Evolutionary conservation across 2,329 filamentous ascomycete species (phyloP).

Genomic region (Passalora sequoiae): DNA sequence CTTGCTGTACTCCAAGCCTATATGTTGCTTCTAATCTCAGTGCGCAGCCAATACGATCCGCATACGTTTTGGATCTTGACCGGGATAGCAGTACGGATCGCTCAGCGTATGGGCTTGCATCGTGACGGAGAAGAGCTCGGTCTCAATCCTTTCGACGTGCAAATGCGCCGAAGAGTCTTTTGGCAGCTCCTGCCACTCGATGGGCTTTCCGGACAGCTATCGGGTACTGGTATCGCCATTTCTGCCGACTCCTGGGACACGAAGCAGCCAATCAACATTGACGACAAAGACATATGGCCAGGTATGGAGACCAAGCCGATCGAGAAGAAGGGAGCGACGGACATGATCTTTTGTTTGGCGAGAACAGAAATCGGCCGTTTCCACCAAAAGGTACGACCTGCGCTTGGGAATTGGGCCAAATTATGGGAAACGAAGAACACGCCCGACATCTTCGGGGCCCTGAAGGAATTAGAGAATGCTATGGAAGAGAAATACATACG

Average conservation of each 20-base stretch:
- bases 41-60: slow-evolving; percentile 42
- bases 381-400: slow-evolving; percentile 27
- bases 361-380: slow-evolving; percentile 41
- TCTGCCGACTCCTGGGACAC: slow-evolving; percentile 30
- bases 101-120: slow-evolving; percentile 57
- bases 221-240: slow-evolving; percentile 29
- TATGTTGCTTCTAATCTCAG: slow-evolving; percentile 53
- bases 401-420: slow-evolving; percentile 18
- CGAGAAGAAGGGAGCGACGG: slow-evolving; percentile 50
- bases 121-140: slow-evolving; percentile 51
- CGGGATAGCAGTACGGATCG: slow-evolving; percentile 56
- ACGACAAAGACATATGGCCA: slow-evolving; percentile 34
- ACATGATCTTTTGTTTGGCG: slow-evolving; percentile 46
- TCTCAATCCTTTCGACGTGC: slow-evolving; percentile 51
- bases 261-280: slow-evolving; percentile 33
- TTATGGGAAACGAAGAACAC: slow-evolving; percentile 19
- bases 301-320: slow-evolving; percentile 45
- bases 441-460: slow-evolving; percentile 21
- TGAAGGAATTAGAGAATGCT: slow-evolving; percentile 39
- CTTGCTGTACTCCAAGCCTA: slow-evolving; percentile 63
- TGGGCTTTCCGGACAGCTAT: slow-evolving; percentile 29
- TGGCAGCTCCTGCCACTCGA: slow-evolving; percentile 61
- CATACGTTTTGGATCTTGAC: slow-evolving; percentile 60
- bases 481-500: slow-evolving; percentile 42
- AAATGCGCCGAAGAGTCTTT: slow-evolving; percentile 58